Evolutionary conservation across 1,139 yeast genomes (phyloP).

Genomic region (Groenewaldozyma sp.): DNA sequence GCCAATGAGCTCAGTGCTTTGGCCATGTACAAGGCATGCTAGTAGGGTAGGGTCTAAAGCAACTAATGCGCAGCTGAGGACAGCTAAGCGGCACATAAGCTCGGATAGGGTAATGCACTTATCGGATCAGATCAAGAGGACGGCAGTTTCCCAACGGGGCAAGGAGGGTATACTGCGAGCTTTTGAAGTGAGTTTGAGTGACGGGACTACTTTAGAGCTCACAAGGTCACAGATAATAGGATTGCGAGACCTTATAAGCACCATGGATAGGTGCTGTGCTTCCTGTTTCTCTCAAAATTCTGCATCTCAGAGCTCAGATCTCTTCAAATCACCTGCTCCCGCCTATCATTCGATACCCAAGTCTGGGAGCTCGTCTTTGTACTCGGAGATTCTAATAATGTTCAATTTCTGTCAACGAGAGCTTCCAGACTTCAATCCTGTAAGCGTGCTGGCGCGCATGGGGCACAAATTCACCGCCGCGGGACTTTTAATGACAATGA

Average conservation of each 20-base stretch:
- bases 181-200: not conserved
- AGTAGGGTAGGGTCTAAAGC: too few relatives aligned
- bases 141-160: too few relatives aligned
- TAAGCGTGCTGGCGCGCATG: not conserved
- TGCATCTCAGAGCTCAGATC: not conserved
- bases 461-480: not conserved
- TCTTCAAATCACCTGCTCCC: not conserved
- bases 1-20: too few relatives aligned
- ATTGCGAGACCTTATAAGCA: not conserved
- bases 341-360: not conserved
- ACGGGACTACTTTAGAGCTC: not conserved
- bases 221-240: slow-evolving; percentile 2
- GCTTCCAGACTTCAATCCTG: slow-evolving; percentile 1
- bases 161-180: too few relatives aligned
- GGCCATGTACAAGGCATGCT: too few relatives aligned
- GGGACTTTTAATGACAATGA: not conserved
- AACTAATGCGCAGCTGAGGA: too few relatives aligned
- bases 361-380: not conserved
- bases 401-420: slow-evolving; percentile 1
- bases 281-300: not conserved
- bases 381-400: not conserved
- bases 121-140: too few relatives aligned
- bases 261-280: not conserved
- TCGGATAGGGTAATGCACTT: too few relatives aligned
- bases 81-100: too few relatives aligned